Evolutionary conservation across 805 yeast genomes (phyloP), one percentile per base, ranked within the genome.

Genomic region (Saturnispora besseyi): DNA sequence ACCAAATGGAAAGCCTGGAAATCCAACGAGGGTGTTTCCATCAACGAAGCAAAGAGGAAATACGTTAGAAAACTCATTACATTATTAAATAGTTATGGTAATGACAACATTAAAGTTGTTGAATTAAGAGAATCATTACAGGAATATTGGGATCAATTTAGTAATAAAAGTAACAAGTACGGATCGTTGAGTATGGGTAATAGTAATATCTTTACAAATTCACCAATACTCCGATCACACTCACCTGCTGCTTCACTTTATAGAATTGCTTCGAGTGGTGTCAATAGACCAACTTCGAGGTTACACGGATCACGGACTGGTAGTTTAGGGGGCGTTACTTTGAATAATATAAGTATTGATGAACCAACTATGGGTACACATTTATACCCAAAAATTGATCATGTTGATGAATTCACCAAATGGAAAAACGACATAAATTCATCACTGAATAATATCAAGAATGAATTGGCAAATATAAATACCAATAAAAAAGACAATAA

Each of bases 1-100:
- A 75, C 79, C 57, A 87, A 87, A 62, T 85, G 89, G 84, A 90
- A 84, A 57, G 88, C 95, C 0, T 87, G 96, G 96, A 79, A 82
- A 55, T 63, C 75, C 24, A 86, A 84, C 58, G 78, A 81, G 54
- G 95, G 95, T 0, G 59, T 84, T 28, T 59, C 79, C 18, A 75
- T 73, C 52, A 77, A 83, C 0, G 87, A 84, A 57, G 95, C 95
- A 3, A 87, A 88, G 62, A 70, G 84, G 41, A 67, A 73, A 45
- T 87, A 87, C 62, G 82, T 87, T 28, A 72, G 80, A 36, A 78
- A 72, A 53, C 72, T 87, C 37, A 78, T 88, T 28, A 82, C 81
- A 45, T 82, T 93, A 6, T 83, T 87, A 89, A 70, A 72, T 51
- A 67, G 74, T 2, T 83, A 82, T 57, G 33, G 31, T n/a, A 1